phyloP scores from a whole-genome alignment of 371 early-diverging fungal genomes.

The Actinomucor elegans region DNA sequence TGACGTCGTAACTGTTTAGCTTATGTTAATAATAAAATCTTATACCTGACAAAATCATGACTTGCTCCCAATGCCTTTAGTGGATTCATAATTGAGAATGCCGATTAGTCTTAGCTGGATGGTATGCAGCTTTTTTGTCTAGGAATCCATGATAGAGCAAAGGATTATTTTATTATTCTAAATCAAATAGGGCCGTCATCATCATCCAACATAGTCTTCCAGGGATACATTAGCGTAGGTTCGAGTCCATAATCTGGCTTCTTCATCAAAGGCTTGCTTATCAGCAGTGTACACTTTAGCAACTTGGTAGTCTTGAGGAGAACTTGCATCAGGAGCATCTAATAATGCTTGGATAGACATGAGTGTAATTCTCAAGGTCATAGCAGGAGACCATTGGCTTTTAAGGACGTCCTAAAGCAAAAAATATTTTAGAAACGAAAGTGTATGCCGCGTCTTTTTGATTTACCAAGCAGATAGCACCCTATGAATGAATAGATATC shows the following conservation, averaged over 20 bases:
- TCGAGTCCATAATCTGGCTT: slow-evolving; percentile 9
- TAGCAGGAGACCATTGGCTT: slow-evolving; percentile 55
- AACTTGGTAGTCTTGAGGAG: slow-evolving; percentile 38
- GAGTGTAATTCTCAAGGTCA: slow-evolving; percentile 41
- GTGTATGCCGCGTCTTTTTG: background rate
- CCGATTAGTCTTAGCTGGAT: too few species aligned
- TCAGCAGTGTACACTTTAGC: slow-evolving; percentile 15
- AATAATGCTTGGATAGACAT: slow-evolving; percentile 53
- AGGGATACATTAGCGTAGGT: slow-evolving; percentile 7
- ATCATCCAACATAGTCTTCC: background rate
- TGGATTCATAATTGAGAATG: too few species aligned
- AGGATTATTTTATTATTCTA: too few species aligned
- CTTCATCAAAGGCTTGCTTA: slow-evolving; percentile 1
- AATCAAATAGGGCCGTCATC: too few species aligned
- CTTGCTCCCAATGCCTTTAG: too few species aligned
- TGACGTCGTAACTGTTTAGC: too few species aligned
- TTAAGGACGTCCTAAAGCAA: slow-evolving; percentile 24
- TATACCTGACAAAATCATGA: too few species aligned
- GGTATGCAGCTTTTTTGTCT: too few species aligned
- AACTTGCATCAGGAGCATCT: slow-evolving; percentile 52
- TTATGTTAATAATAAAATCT: too few species aligned
- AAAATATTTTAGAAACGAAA: too few species aligned
- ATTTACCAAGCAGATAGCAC: slow-evolving; percentile 50
- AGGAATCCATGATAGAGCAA: too few species aligned
- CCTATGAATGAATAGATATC: slow-evolving; percentile 18